phyloP scores from a whole-genome alignment of 345 rosid species.

The Litchi chinensis region DNA sequence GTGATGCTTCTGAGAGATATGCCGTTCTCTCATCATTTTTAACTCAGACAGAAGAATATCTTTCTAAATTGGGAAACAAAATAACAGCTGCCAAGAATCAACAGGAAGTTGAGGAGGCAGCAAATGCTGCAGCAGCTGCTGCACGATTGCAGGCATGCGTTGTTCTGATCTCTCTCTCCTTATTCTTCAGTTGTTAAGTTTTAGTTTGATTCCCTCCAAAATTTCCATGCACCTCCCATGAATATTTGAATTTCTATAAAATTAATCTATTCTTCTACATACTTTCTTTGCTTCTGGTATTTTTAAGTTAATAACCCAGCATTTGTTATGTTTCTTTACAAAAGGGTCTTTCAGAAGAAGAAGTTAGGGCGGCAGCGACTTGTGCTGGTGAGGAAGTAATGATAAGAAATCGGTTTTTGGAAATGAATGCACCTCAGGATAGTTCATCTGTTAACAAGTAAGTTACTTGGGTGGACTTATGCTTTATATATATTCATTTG shows the following conservation, averaged over 20 bases:
- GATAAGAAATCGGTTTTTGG: conserved; percentile 90
- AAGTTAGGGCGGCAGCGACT: conserved; percentile 86
- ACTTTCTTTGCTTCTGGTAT: background rate
- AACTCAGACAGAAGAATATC: conserved; percentile 98
- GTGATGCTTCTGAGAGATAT: conserved; percentile 97
- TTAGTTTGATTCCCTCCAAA: background rate
- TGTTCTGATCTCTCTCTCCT: conserved; percentile 7
- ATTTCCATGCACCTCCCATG: background rate
- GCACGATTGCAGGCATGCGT: conserved; percentile 81
- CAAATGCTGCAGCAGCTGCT: conserved; percentile 89
- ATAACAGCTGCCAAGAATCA: conserved; percentile 92
- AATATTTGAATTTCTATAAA: background rate
- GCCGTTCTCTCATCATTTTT: conserved; percentile 93
- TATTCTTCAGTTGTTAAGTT: background rate
- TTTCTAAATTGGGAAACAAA: conserved; percentile 87
- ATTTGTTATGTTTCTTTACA: conserved; percentile 26
- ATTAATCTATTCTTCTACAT: background rate
- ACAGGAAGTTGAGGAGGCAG: conserved; percentile 99
- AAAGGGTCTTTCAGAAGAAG: conserved; percentile 99
- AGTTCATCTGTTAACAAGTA: conserved; percentile 94
- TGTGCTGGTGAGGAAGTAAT: conserved; percentile 98
- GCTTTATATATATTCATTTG: background rate
- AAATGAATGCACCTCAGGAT: conserved; percentile 98
- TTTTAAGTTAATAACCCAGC: conserved; percentile 26
- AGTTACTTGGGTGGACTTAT: conserved; percentile 29